Conservation (phyloP, 225 moss, liverwort and hornwort genomes). For the Neckera pumila region DNA sequence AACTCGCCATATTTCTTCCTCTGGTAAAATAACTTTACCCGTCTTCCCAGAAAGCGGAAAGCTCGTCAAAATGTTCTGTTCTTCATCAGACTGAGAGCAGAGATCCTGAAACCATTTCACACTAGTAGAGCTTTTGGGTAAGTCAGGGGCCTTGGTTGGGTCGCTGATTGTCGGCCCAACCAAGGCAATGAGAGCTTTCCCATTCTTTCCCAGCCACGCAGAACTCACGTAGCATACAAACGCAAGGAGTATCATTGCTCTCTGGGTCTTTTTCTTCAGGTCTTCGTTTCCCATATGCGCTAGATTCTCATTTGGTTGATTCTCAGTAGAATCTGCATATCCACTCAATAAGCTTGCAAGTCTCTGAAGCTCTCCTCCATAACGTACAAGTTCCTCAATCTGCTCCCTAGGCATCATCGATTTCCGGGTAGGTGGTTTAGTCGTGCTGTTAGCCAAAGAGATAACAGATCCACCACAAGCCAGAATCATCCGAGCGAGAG, state of each 20-base stretch:
- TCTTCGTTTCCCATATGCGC: constrained; percentile 24
- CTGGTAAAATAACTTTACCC: constrained; percentile 25
- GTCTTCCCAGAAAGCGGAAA: not conserved
- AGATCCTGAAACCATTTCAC: constrained; percentile 64
- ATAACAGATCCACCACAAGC: constrained; percentile 69
- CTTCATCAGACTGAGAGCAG: constrained; percentile 8
- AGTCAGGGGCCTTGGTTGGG: constrained; percentile 47
- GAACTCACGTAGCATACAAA: constrained; percentile 80
- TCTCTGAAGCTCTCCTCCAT: constrained; percentile 70
- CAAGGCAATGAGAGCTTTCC: constrained; percentile 59
- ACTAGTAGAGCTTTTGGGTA: constrained; percentile 41
- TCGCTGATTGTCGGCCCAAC: constrained; percentile 73
- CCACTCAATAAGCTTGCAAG: constrained; percentile 48
- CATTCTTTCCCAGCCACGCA: constrained; percentile 83
- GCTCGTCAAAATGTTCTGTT: not conserved
- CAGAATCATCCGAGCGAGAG: constrained; percentile 63
- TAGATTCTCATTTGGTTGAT: not conserved
- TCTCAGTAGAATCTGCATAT: constrained; percentile 6
- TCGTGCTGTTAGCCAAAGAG: not conserved
- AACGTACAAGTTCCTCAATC: constrained; percentile 73
- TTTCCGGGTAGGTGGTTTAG: not conserved
- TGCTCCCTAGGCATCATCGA: constrained; percentile 49
- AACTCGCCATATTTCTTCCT: constrained; percentile 86
- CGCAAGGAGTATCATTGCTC: constrained; percentile 57
- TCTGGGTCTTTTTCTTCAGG: constrained; percentile 27